phyloP scores from a whole-genome alignment of 345 rosid species.

The Kernera saxatilis region DNA sequence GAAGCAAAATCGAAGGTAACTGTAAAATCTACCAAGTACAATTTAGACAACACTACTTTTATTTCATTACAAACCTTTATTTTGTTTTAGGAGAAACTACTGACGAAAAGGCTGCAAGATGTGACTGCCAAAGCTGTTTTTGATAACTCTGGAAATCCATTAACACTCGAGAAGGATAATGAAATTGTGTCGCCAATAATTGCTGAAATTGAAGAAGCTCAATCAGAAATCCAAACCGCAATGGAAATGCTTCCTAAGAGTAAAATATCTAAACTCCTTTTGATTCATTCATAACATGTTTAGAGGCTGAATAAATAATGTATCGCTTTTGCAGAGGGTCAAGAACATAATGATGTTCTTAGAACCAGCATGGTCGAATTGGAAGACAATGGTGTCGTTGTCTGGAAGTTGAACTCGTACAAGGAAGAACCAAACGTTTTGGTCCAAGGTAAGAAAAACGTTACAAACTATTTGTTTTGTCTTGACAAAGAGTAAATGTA shows the following conservation, averaged over 20 bases:
- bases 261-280: conserved; percentile 28
- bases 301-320: not conserved
- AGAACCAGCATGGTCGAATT: conserved; percentile 47
- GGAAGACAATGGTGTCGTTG: conserved; percentile 44
- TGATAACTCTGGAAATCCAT: conserved; percentile 41
- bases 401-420: conserved; percentile 62
- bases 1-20: conserved; percentile 62
- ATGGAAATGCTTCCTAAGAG: conserved; percentile 37
- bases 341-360: conserved; percentile 54
- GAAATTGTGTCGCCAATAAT: conserved; percentile 45
- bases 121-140: conserved; percentile 53
- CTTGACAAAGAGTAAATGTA: not conserved
- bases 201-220: conserved; percentile 48
- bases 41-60: not conserved
- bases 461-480: not conserved
- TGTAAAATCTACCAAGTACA: not conserved
- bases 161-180: conserved; percentile 44
- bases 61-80: not conserved
- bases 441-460: conserved; percentile 57
- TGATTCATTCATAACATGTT: not conserved
- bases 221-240: conserved; percentile 43
- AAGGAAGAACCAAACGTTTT: conserved; percentile 35
- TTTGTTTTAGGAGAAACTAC: conserved; percentile 49
- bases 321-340: conserved; percentile 30
- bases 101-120: conserved; percentile 51